Percentiles rank a stretch among this genome's conserved stretches.
phyloP scores from a whole-genome alignment of 768 basidiomycete genomes.

The Naematelia encephala region DNA sequence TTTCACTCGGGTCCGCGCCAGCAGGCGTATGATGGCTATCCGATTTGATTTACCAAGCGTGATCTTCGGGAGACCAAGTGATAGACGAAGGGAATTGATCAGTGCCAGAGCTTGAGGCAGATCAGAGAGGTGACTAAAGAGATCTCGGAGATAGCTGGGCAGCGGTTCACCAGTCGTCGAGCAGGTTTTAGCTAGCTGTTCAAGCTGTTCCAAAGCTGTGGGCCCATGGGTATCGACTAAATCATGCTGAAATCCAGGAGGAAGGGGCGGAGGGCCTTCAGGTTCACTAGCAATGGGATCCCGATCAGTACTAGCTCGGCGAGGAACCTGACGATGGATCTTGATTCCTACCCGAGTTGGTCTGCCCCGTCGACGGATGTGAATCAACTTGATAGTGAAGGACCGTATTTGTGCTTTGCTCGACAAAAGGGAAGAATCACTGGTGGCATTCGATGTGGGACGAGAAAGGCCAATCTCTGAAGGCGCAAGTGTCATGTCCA shows the following conservation, averaged over 20 bases:
- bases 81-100: slow-evolving; percentile 28
- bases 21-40: slow-evolving; percentile 15
- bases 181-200: slow-evolving; percentile 17
- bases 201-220: slow-evolving; percentile 11
- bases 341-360: neutral
- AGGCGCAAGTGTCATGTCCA: neutral
- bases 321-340: neutral
- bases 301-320: neutral
- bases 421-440: neutral
- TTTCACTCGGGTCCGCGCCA: slow-evolving; percentile 29
- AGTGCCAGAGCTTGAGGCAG: slow-evolving; percentile 13
- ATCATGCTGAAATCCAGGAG: slow-evolving; percentile 14
- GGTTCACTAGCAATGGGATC: neutral
- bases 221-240: slow-evolving; percentile 9
- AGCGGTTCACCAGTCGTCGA: slow-evolving; percentile 22
- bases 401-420: neutral
- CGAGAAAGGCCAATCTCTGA: neutral
- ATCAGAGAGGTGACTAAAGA: slow-evolving; percentile 25
- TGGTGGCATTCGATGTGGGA: neutral
- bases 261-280: neutral
- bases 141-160: slow-evolving; percentile 23
- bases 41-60: slow-evolving; percentile 10
- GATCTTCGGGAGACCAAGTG: slow-evolving; percentile 21
- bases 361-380: neutral
- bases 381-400: neutral